These are phyloP conservation scores for Pulveroboletus sp. DNA, from an alignment of 768 basidiomycete species.

Conservation along the genomic window DNA sequence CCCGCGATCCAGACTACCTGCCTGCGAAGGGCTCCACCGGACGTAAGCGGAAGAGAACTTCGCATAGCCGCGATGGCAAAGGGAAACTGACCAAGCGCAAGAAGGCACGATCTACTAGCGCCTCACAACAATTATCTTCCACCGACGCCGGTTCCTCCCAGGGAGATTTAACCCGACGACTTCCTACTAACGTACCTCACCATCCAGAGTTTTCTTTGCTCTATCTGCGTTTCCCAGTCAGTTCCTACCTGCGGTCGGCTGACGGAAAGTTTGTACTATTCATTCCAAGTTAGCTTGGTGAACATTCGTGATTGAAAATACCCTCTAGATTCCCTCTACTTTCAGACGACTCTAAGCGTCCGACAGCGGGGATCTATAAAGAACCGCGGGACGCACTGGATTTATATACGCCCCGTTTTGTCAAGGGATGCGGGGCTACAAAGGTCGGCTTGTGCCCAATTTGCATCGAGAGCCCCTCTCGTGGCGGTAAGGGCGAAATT, in stretches of 20 bases:
- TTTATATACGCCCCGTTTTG: slow-evolving; percentile 77
- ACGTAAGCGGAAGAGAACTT: slow-evolving; percentile 19
- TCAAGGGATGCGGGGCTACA: slow-evolving; percentile 61
- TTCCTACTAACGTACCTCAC: slow-evolving; percentile 49
- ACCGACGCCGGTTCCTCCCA: slow-evolving; percentile 1
- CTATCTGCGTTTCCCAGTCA: slow-evolving; percentile 69
- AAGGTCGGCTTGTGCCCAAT: slow-evolving; percentile 81
- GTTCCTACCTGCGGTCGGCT: slow-evolving; percentile 47
- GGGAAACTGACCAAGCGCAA: slow-evolving; percentile 9
- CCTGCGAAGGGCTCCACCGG: slow-evolving; percentile 14
- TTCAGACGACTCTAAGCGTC: slow-evolving; percentile 17
- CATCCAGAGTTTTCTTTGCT: slow-evolving; percentile 55
- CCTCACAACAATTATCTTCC: neutral
- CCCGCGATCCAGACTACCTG: slow-evolving; percentile 8
- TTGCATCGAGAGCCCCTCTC: slow-evolving; percentile 55
- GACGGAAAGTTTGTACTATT: slow-evolving; percentile 37
- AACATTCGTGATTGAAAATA: slow-evolving; percentile 1
- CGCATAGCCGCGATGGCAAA: slow-evolving; percentile 8
- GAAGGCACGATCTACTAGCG: slow-evolving; percentile 2
- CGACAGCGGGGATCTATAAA: slow-evolving; percentile 54
- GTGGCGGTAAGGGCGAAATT: slow-evolving; percentile 63
- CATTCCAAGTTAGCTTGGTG: neutral
- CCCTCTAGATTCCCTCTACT: slow-evolving; percentile 18
- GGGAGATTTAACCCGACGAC: slow-evolving; percentile 34
- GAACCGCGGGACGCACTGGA: slow-evolving; percentile 59